Evolutionary conservation across 768 basidiomycete genomes (phyloP).

Genomic region (Lactifluus pinguis): DNA sequence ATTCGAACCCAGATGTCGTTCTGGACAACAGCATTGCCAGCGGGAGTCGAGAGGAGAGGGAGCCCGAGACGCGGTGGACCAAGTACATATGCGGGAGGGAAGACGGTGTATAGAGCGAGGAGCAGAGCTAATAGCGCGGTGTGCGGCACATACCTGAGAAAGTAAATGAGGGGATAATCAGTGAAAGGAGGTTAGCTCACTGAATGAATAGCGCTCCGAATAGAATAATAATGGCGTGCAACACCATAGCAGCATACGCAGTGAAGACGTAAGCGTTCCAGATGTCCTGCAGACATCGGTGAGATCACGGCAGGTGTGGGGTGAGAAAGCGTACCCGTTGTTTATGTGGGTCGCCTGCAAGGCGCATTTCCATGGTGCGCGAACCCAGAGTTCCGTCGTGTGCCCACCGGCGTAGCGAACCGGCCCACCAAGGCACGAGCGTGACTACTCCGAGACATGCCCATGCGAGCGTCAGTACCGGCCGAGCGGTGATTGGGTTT

Average conservation of each 20-base stretch:
- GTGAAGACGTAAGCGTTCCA: conserved; percentile 47
- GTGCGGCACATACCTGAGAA: conserved; percentile 32
- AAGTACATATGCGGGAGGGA: conserved; percentile 60
- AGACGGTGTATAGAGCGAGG: conserved; percentile 54
- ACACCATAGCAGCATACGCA: conserved; percentile 34
- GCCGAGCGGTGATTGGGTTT: conserved; percentile 52
- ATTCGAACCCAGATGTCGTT: conserved; percentile 68
- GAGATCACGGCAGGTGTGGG: conserved; percentile 1
- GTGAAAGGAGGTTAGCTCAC: conserved; percentile 29
- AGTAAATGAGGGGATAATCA: not conserved
- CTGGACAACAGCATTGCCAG: conserved; percentile 39
- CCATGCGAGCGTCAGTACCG: conserved; percentile 49
- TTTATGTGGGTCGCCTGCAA: conserved; percentile 30
- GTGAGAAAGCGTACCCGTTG: conserved; percentile 27
- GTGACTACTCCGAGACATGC: conserved; percentile 44
- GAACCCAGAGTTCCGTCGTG: conserved; percentile 37
- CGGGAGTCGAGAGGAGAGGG: conserved; percentile 19
- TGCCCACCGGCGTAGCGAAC: conserved; percentile 54
- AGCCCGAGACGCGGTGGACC: conserved; percentile 42
- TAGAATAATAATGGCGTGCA: conserved; percentile 46
- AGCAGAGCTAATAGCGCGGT: conserved; percentile 66
- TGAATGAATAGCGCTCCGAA: conserved; percentile 69
- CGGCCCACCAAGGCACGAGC: conserved; percentile 65
- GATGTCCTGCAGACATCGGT: conserved; percentile 35
- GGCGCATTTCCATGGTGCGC: conserved; percentile 34